A percentile compares a stretch with the other conserved stretches of the same genome.
phyloP scores from a whole-genome alignment of 2,329 filamentous ascomycete species.

The Parascedosporium putredinis region DNA sequence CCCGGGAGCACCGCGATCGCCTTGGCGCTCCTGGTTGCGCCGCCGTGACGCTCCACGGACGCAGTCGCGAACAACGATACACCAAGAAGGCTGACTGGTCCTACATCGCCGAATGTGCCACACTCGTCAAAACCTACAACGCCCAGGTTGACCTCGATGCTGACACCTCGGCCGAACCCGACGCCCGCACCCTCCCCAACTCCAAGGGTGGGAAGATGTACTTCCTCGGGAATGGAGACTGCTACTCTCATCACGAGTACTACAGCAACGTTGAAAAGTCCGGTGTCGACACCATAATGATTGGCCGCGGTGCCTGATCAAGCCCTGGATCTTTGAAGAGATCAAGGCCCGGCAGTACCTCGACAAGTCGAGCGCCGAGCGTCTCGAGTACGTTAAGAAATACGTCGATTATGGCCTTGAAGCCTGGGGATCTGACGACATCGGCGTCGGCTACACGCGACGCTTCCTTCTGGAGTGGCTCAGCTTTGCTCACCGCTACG shows the following conservation, averaged over 20 bases:
- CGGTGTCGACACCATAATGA: constrained; percentile 88
- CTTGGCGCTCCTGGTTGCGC: constrained; percentile 75
- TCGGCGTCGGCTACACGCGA: constrained; percentile 81
- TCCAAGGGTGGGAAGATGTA: constrained; percentile 60
- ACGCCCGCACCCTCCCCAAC: constrained; percentile 62
- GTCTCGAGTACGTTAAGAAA: constrained; percentile 75
- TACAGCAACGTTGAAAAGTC: constrained; percentile 64
- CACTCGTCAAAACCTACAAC: constrained; percentile 73
- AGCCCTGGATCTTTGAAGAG: constrained; percentile 98
- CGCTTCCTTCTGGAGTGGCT: constrained; percentile 93
- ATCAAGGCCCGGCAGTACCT: constrained; percentile 86
- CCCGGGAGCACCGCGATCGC: constrained; percentile 57
- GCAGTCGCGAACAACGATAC: constrained; percentile 90
- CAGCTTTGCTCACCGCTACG: constrained; percentile 85
- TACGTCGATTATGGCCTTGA: constrained; percentile 87
- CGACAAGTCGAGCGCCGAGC: constrained; percentile 84
- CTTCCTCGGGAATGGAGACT: constrained; percentile 95
- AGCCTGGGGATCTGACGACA: constrained; percentile 91
- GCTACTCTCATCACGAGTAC: constrained; percentile 88
- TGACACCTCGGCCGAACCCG: constrained; percentile 71
- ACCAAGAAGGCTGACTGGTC: constrained; percentile 86
- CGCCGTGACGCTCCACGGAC: constrained; percentile 89
- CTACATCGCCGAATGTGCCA: constrained; percentile 85
- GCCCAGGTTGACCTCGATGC: constrained; percentile 51
- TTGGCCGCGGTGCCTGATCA: constrained; percentile 93